Conservation (phyloP, 345 rosid genomes). For the Aquilaria sinensis region DNA sequence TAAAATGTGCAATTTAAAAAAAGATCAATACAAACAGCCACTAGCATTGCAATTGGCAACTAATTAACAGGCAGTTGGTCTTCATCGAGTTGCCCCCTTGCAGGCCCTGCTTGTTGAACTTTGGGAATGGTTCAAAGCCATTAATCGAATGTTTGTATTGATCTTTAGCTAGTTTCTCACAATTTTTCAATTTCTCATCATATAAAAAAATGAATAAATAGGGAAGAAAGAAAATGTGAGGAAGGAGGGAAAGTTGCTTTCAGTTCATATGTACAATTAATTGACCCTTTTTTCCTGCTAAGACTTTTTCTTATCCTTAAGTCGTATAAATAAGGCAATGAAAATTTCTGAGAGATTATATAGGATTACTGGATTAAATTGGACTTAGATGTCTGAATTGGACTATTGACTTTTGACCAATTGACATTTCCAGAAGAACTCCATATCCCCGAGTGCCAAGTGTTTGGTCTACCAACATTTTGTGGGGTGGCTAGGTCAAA, state of each 20-base stretch:
- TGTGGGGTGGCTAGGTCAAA: background rate
- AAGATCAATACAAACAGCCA: no score
- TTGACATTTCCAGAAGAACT: background rate
- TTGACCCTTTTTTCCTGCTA: background rate
- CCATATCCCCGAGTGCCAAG: background rate
- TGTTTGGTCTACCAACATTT: background rate
- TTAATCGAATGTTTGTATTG: no score
- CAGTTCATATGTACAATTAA: background rate
- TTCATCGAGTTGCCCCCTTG: no score
- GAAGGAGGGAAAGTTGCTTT: background rate
- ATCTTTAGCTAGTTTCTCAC: no score
- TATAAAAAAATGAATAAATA: background rate
- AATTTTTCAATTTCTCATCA: background rate
- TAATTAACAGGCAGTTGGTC: no score
- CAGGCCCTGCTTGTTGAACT: no score
- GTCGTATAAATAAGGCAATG: no score
- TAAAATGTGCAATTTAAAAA: no score
- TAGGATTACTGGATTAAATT: background rate
- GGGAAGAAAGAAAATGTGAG: background rate
- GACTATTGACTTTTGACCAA: background rate
- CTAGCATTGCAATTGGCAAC: no score
- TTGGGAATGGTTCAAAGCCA: no score
- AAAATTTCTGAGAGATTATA: background rate
- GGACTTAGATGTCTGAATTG: background rate
- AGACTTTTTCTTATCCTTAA: no score